Evolutionary conservation across 768 basidiomycete species (phyloP).

Genomic region (Aureoboletus auriporus): DNA sequence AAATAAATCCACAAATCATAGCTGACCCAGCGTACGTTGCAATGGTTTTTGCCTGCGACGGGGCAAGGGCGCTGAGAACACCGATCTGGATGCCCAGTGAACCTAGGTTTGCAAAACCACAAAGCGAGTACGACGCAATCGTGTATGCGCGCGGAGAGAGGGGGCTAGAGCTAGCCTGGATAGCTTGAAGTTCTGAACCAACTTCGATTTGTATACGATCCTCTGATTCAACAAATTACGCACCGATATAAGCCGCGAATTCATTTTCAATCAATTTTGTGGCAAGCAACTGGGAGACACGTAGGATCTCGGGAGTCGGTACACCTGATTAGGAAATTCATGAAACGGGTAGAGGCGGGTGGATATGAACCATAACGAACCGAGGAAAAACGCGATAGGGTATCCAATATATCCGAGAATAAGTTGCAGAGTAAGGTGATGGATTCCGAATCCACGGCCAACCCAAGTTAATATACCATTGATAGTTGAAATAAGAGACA

Average conservation of each 20-base stretch:
- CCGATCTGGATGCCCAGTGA: slow-evolving; percentile 86
- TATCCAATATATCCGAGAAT: slow-evolving; percentile 86
- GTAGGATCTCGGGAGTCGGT: slow-evolving; percentile 75
- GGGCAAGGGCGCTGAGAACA: slow-evolving; percentile 67
- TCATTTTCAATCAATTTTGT: slow-evolving; percentile 88
- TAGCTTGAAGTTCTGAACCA: slow-evolving; percentile 33
- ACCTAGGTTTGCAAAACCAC: slow-evolving; percentile 87
- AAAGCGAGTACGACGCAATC: slow-evolving; percentile 83
- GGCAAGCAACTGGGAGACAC: slow-evolving; percentile 76
- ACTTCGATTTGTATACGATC: neutral
- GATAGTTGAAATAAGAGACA: slow-evolving; percentile 76
- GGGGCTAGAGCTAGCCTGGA: slow-evolving; percentile 48
- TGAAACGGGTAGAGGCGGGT: neutral
- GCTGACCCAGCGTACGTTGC: slow-evolving; percentile 64
- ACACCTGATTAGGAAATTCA: slow-evolving; percentile 43
- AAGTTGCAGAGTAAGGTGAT: slow-evolving; percentile 77
- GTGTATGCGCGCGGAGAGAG: slow-evolving; percentile 73
- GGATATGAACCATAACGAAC: slow-evolving; percentile 15
- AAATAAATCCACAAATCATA: slow-evolving; percentile 67
- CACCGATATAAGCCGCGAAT: slow-evolving; percentile 67
- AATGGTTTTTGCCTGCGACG: slow-evolving; percentile 66
- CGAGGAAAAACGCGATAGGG: slow-evolving; percentile 77
- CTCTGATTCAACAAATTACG: slow-evolving; percentile 2
- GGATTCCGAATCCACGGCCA: slow-evolving; percentile 80
- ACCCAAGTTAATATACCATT: slow-evolving; percentile 89